These are phyloP conservation scores for Stellera chamaejasme DNA, from an alignment of 345 rosid genomes.

Conservation along the genomic window DNA sequence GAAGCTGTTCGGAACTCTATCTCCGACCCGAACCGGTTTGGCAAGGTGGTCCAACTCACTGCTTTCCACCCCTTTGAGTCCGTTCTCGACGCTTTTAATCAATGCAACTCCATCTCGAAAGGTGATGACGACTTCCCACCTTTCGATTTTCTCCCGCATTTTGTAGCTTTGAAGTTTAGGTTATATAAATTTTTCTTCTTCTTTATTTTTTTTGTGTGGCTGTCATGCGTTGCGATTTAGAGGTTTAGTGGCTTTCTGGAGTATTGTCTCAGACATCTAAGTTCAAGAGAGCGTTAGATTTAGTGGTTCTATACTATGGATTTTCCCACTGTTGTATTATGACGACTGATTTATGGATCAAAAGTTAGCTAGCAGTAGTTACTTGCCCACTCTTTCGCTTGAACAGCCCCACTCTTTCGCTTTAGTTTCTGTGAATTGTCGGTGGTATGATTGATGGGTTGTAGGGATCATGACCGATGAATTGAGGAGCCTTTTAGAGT, in stretches of 20 bases:
- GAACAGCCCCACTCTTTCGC: no score
- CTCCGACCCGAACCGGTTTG: slow-evolving; percentile 51
- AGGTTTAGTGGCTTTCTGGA: not conserved
- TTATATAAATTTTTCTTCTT: no score
- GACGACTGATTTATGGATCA: no score
- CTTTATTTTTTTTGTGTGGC: not conserved
- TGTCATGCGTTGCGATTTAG: not conserved
- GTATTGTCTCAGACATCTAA: not conserved
- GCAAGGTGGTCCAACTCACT: slow-evolving; percentile 57
- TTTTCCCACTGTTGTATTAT: no score
- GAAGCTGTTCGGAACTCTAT: slow-evolving; percentile 64
- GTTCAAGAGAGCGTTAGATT: no score
- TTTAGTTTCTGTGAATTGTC: no score
- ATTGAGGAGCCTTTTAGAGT: slow-evolving; percentile 63
- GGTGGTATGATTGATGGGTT: no score
- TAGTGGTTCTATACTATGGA: no score
- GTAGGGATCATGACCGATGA: slow-evolving; percentile 65
- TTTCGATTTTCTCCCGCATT: no score
- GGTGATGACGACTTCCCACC: slow-evolving; percentile 18
- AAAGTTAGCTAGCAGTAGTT: no score
- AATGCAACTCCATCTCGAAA: slow-evolving; percentile 69
- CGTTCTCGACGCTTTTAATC: slow-evolving; percentile 56
- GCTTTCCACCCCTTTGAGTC: slow-evolving; percentile 56
- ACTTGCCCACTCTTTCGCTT: no score
- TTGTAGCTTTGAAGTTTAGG: no score